phyloP scores from a whole-genome alignment of 306 rosid genomes.

The Citrullus colocynthis region DNA sequence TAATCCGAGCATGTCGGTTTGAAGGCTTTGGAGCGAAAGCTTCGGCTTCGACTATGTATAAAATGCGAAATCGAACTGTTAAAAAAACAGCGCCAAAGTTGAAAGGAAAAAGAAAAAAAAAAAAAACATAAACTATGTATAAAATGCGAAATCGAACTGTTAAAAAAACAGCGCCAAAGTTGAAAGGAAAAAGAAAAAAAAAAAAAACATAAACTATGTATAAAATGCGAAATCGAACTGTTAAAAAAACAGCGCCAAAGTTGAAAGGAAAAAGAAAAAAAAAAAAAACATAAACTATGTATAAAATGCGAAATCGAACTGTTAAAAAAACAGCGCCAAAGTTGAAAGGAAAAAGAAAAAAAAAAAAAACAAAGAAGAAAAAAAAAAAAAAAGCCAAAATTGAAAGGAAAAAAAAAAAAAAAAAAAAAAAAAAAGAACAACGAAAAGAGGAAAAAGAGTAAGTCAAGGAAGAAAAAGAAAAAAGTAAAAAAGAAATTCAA shows the following conservation, averaged over 20 bases:
- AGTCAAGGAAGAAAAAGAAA: neutral
- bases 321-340: too few species aligned
- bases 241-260: neutral
- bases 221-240: conserved; percentile 1
- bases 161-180: neutral
- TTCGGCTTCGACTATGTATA: neutral
- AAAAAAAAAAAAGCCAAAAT: too few species aligned
- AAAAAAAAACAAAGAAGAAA: neutral
- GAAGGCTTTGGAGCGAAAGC: neutral
- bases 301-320: conserved; percentile 3
- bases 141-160: neutral
- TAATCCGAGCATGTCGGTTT: neutral
- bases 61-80: neutral
- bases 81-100: neutral
- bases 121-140: neutral
- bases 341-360: neutral
- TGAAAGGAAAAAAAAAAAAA: too few species aligned
- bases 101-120: neutral
- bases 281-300: neutral
- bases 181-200: neutral
- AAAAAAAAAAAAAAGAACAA: neutral
- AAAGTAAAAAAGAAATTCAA: neutral
- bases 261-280: neutral
- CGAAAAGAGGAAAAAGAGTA: neutral
- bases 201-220: neutral